Percentiles rank a stretch among this genome's conserved stretches.
Conservation (phyloP, 1,284 basidiomycete species). For the Inonotus obliquus region DNA sequence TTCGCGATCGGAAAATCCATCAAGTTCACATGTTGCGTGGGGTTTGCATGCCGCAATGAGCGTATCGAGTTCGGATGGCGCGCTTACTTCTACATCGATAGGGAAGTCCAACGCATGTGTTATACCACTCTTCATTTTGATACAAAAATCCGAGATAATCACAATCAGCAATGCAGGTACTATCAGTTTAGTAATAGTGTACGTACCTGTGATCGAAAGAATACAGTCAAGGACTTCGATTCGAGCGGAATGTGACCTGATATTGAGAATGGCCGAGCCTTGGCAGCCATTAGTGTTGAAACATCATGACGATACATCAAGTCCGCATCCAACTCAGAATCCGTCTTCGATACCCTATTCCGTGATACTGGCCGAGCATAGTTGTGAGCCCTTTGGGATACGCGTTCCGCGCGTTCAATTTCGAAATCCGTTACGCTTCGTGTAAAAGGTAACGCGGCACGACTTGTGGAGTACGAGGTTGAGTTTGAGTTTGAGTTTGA, state of each 20-base stretch:
- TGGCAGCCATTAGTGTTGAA: constrained; percentile 50
- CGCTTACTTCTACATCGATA: constrained; percentile 67
- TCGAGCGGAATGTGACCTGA: constrained; percentile 69
- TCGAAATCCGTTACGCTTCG: constrained; percentile 39
- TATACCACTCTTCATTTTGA: constrained; percentile 57
- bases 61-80: constrained; percentile 75
- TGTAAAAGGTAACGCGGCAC: constrained; percentile 27
- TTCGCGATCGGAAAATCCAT: constrained; percentile 53
- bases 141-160: constrained; percentile 2
- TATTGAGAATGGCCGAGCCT: constrained; percentile 58
- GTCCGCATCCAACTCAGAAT: constrained; percentile 43
- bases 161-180: constrained; percentile 7
- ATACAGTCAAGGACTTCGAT: constrained; percentile 59
- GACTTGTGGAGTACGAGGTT: constrained; percentile 10
- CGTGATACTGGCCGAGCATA: constrained; percentile 5
- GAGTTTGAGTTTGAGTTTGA: background rate
- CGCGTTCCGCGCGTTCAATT: constrained; percentile 29
- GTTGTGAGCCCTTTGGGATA: background rate
- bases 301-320: constrained; percentile 52
- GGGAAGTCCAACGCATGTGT: constrained; percentile 78
- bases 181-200: constrained; percentile 11
- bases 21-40: constrained; percentile 49
- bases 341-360: background rate
- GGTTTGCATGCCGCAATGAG: constrained; percentile 71
- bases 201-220: constrained; percentile 72